These are phyloP conservation scores for Gossypium rotundifolium DNA, from an alignment of 345 rosid genomes.

Conservation along the genomic window DNA sequence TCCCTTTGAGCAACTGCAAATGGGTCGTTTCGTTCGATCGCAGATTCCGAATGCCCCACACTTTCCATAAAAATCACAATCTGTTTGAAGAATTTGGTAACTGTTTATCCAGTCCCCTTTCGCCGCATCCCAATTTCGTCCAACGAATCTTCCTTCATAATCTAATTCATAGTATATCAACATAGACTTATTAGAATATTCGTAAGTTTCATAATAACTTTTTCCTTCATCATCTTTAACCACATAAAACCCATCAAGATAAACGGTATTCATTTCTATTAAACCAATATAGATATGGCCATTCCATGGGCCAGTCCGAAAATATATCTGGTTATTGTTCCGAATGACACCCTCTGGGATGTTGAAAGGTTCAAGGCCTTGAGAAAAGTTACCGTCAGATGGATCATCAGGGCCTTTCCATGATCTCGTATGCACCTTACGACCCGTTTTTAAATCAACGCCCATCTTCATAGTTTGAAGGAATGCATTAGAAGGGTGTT, in stretches of 20 bases:
- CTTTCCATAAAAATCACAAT: too few relatives aligned
- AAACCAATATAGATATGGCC: conserved; percentile 37
- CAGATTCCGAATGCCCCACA: too few relatives aligned
- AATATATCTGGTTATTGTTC: conserved; percentile 1
- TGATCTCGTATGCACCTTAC: conserved; percentile 24
- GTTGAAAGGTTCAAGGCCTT: conserved; percentile 2
- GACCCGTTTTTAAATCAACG: conserved; percentile 15
- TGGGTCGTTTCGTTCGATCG: too few relatives aligned
- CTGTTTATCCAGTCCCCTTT: not conserved
- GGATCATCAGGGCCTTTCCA: conserved; percentile 53
- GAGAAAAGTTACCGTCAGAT: conserved; percentile 40
- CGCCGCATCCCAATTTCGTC: conserved; percentile 12
- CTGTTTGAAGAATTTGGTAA: rapidly evolving
- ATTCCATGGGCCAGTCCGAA: conserved; percentile 65
- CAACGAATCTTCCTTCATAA: conserved; percentile 24
- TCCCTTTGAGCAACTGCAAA: too few relatives aligned
- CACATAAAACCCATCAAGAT: not conserved
- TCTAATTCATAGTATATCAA: not conserved
- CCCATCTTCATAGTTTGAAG: conserved; percentile 1
- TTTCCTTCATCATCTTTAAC: conserved; percentile 17
- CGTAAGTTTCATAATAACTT: conserved; percentile 5
- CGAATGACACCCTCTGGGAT: too few relatives aligned
- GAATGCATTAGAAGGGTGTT: conserved; percentile 27
- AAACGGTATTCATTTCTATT: conserved; percentile 17
- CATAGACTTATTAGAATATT: conserved; percentile 2